Base-by-base conservation (phyloP, 352 stramenopile species). In the Globisporangium emineosum region DNA sequence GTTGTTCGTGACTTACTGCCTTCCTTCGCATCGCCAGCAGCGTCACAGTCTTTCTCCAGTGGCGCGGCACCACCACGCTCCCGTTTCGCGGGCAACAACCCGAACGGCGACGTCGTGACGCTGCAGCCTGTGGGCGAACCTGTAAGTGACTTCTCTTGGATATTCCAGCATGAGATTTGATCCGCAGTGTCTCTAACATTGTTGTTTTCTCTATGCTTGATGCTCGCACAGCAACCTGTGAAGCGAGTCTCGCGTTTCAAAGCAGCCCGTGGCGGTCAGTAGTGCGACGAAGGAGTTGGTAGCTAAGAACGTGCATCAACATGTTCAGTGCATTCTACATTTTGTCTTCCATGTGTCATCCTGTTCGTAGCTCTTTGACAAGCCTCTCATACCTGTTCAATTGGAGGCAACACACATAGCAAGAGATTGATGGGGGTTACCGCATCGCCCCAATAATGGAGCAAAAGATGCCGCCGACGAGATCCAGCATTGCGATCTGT, bases 191-290 rank as follows among this genome's bases (percentile, higher is more conserved):
- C 8, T 68, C 29, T 65, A 23, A 56, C 12, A 29, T 30, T 53
- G 19, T 53, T 5, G 27, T 57, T 5, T 64, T 64, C 13, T 53
- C 15, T 15, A 30, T 55, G n/a, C 63, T 8, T 65, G 25, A 43
- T 25, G 7, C 60, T 12, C 2, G 1, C 32, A 12, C 33, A 94
- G 85, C 76, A 91, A 90, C 85, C 86, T 9, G 83, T 93, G 42
- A 89, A 93, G 66, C 83, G 87, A 33, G 87, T 96, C 1, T 96
- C 87, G 10, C 80, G 87, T 33, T 96, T 96, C 58, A 87, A 88
- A 80, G 83, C 81, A 3, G 71, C 86, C 8, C 75, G 84, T 27
- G 51, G 40, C 0, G 57, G 57, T 29, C 57, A 64, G 15, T 61
- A 61, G n/a, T n/a, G n/a, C n/a, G n/a, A n/a, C n/a, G n/a, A n/a